Evolutionary conservation across 768 basidiomycete genomes (phyloP).

Genomic region (Suillus discolor): DNA sequence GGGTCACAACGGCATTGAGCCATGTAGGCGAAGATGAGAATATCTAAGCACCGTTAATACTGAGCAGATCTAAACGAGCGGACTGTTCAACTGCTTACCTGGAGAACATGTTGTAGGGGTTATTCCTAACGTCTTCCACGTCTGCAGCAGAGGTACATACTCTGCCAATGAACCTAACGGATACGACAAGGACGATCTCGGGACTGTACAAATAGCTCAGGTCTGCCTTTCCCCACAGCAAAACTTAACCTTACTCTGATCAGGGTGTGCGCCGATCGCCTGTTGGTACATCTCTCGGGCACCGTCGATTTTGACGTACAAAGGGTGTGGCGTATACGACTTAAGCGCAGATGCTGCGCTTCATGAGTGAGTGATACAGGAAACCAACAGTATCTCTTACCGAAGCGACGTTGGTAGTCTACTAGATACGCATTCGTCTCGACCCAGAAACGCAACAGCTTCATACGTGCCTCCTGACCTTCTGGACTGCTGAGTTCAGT

Average conservation of each 20-base stretch:
- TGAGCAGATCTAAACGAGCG: neutral
- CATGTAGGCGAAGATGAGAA: slow-evolving; percentile 77
- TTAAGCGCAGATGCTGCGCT: slow-evolving; percentile 49
- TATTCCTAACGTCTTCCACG: slow-evolving; percentile 59
- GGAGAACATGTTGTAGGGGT: slow-evolving; percentile 67
- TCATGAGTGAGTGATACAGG: slow-evolving; percentile 15
- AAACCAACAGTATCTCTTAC: slow-evolving; percentile 33
- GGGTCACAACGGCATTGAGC: slow-evolving; percentile 86
- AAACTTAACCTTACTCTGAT: slow-evolving; percentile 58
- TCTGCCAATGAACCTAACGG: slow-evolving; percentile 35
- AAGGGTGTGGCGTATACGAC: slow-evolving; percentile 40
- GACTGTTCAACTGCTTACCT: slow-evolving; percentile 42
- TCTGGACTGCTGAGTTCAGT: slow-evolving; percentile 48
- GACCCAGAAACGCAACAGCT: slow-evolving; percentile 79
- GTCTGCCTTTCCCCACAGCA: neutral
- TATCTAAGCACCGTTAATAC: slow-evolving; percentile 44
- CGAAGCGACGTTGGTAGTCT: slow-evolving; percentile 53
- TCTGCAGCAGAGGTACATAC: slow-evolving; percentile 39
- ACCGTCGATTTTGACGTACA: slow-evolving; percentile 56
- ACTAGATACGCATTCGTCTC: slow-evolving; percentile 70
- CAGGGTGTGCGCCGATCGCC: slow-evolving; percentile 75
- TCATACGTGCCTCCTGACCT: slow-evolving; percentile 56
- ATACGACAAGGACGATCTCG: slow-evolving; percentile 51
- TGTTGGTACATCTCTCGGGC: slow-evolving; percentile 73
- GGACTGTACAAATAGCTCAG: slow-evolving; percentile 42